Evolutionary conservation across 2,329 filamentous ascomycete species (phyloP).

Genomic region (Phaeosphaeria sp.): DNA sequence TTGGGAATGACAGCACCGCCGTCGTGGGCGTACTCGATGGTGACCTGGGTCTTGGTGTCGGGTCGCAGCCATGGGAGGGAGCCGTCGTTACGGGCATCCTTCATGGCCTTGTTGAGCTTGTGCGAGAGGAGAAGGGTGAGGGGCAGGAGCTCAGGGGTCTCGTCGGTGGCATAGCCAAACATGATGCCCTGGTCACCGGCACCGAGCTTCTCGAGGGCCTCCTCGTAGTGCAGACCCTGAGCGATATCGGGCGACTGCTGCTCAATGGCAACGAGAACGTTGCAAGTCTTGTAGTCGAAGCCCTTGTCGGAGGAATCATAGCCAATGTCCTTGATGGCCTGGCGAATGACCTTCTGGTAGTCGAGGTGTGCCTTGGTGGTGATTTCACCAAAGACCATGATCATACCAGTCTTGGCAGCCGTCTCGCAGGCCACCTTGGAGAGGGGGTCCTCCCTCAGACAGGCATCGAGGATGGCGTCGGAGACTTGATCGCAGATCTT

Average conservation of each 20-base stretch:
- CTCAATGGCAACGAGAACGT: slow-evolving; percentile 98
- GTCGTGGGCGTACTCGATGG: slow-evolving; percentile 97
- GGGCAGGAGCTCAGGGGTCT: slow-evolving; percentile 96
- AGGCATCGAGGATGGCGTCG: slow-evolving; percentile 98
- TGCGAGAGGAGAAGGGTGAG: slow-evolving; percentile 93
- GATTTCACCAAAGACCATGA: slow-evolving; percentile 88
- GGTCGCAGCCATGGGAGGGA: slow-evolving; percentile 91
- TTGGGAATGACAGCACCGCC: slow-evolving; percentile 89
- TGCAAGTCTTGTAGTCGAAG: slow-evolving; percentile 99
- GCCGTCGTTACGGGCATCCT: slow-evolving; percentile 84
- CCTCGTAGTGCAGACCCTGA: slow-evolving; percentile 97
- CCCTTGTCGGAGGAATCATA: slow-evolving; percentile 98
- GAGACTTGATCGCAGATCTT: slow-evolving; percentile 81
- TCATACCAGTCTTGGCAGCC: slow-evolving; percentile 98
- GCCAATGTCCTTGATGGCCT: slow-evolving; percentile 96
- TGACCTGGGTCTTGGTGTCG: slow-evolving; percentile 99
- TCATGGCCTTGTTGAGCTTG: slow-evolving; percentile 97
- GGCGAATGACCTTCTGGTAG: slow-evolving; percentile 97
- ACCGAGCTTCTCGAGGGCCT: slow-evolving; percentile 96
- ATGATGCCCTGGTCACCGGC: slow-evolving; percentile 99
- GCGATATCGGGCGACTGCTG: slow-evolving; percentile 99
- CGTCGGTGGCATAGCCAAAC: slow-evolving; percentile 99
- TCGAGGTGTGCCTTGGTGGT: slow-evolving; percentile 91
- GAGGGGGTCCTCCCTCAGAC: slow-evolving; percentile 89
- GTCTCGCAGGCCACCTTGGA: slow-evolving; percentile 99